A percentile compares a stretch with the other conserved stretches of the same genome.
Evolutionary conservation across 495 filamentous ascomycete species (phyloP).

Genomic region (Xylaria palmicola): DNA sequence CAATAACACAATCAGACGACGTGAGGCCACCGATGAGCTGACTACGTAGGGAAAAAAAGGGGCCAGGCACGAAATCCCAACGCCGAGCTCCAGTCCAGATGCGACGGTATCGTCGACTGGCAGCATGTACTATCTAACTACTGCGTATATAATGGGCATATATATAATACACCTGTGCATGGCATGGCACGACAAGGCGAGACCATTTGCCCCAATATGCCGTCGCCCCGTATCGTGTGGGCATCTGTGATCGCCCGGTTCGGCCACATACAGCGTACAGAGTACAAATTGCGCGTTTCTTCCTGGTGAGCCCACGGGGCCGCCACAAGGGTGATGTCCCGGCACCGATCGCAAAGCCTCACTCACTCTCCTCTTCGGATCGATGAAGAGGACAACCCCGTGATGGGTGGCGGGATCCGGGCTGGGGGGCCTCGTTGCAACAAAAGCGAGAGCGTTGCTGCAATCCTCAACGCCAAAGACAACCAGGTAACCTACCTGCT

Average conservation of each 20-base stretch:
- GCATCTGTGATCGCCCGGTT: conserved; percentile 13
- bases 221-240: conserved; percentile 8
- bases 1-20: conserved; percentile 11
- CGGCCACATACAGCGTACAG: neutral
- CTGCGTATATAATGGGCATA: no score
- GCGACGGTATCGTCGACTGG: conserved; percentile 1
- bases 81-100: no score
- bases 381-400: no score
- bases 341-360: no score
- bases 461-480: no score
- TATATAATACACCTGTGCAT: no score
- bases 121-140: neutral
- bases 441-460: no score
- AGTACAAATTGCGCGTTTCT: neutral
- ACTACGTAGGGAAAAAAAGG: conserved; percentile 5
- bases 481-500: no score
- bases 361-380: no score
- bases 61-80: neutral
- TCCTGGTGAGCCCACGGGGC: neutral
- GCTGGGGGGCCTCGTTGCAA: no score
- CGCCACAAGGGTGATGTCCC: no score
- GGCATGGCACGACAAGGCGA: neutral
- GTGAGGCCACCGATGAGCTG: conserved; percentile 16
- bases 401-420: no score
- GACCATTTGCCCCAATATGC: neutral